Conservation (phyloP, 1,284 basidiomycete genomes). For the Irpex sp. region DNA sequence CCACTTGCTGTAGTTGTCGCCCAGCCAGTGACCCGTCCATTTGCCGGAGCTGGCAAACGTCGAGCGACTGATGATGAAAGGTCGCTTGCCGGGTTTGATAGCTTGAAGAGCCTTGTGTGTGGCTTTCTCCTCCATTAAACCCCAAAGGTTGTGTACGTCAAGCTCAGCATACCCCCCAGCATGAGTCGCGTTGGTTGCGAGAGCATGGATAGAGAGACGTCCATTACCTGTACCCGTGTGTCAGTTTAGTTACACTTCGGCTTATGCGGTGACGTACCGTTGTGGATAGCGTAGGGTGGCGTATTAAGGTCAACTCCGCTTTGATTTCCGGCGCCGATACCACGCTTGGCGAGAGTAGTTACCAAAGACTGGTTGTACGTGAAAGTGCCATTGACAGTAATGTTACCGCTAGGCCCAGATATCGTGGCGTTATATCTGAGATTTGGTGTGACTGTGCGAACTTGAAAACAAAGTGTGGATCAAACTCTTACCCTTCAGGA, state of each 20-base stretch:
- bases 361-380: conserved; percentile 39
- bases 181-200: conserved; percentile 62
- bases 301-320: conserved; percentile 44
- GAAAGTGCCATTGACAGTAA: conserved; percentile 63
- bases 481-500: conserved; percentile 53
- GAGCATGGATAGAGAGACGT: conserved; percentile 42
- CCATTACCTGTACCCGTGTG: conserved; percentile 36
- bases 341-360: conserved; percentile 28
- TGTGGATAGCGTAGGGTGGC: conserved; percentile 72
- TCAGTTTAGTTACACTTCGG: not conserved
- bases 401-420: conserved; percentile 70
- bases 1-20: conserved; percentile 68
- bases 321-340: conserved; percentile 44
- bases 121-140: conserved; percentile 59
- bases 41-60: conserved; percentile 66
- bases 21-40: conserved; percentile 53
- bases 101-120: conserved; percentile 52
- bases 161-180: conserved; percentile 50
- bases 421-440: conserved; percentile 57
- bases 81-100: conserved; percentile 51
- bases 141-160: conserved; percentile 65
- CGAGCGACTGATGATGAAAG: conserved; percentile 63
- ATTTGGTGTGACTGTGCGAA: not conserved
- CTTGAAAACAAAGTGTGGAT: not conserved
- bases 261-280: conserved; percentile 38